phyloP scores from a whole-genome alignment of 1,284 basidiomycete genomes.

The Trametes sp. region DNA sequence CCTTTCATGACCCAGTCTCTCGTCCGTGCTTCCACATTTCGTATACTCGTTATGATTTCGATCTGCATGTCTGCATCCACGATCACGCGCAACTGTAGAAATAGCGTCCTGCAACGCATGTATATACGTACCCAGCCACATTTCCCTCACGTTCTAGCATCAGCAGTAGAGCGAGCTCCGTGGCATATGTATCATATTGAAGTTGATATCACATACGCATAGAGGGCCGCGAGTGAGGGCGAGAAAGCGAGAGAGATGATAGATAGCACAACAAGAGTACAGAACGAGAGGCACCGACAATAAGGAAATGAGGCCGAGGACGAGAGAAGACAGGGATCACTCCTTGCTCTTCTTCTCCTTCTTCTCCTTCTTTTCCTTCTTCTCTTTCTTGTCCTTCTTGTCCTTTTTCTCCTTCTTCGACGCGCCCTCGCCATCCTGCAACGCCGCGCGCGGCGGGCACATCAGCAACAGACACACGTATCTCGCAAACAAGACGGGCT shows the following conservation, averaged over 20 bases:
- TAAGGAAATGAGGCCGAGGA: slow-evolving; percentile 7
- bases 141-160: neutral
- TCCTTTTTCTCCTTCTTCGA: slow-evolving; percentile 41
- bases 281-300: slow-evolving; percentile 20
- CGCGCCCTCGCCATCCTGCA: slow-evolving; percentile 40
- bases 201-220: slow-evolving; percentile 6
- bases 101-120: slow-evolving; percentile 13
- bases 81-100: slow-evolving; percentile 12
- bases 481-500: slow-evolving; percentile 11
- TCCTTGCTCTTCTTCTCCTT: slow-evolving; percentile 56
- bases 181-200: slow-evolving; percentile 18
- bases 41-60: neutral
- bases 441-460: neutral
- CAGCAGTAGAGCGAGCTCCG: slow-evolving; percentile 3
- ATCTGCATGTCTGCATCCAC: neutral
- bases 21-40: neutral
- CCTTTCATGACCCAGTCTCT: neutral
- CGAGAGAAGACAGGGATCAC: slow-evolving; percentile 34
- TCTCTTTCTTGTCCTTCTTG: slow-evolving; percentile 39
- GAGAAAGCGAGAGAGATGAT: slow-evolving; percentile 14
- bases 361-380: slow-evolving; percentile 46
- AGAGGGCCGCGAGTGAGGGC: neutral
- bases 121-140: neutral
- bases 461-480: slow-evolving; percentile 25
- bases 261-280: slow-evolving; percentile 32